Conservation (phyloP, 345 rosid species). For the Capsella bursapastoris region DNA sequence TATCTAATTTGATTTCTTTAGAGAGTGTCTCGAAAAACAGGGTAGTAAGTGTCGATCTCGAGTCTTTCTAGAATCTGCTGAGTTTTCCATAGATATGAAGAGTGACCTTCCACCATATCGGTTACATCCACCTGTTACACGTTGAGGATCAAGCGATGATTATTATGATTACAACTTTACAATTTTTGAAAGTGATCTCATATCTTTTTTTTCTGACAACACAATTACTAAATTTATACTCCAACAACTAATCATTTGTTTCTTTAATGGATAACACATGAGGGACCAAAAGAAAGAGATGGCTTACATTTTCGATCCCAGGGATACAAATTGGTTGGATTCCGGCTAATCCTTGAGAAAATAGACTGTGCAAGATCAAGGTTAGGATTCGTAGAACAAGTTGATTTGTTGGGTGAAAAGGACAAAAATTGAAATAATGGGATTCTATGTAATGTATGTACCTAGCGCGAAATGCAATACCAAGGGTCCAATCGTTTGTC, state of each 20-base stretch:
- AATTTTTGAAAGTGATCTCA: slow-evolving; percentile 27
- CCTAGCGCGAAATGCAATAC: slow-evolving; percentile 97
- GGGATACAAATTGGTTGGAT: slow-evolving; percentile 74
- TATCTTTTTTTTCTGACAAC: slow-evolving; percentile 5
- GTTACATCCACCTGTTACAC: slow-evolving; percentile 78
- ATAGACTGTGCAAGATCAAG: slow-evolving; percentile 55
- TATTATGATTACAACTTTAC: background rate
- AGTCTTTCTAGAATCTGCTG: slow-evolving; percentile 73
- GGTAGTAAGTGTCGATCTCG: slow-evolving; percentile 81
- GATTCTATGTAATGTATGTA: slow-evolving; percentile 39
- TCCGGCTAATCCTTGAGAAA: slow-evolving; percentile 94
- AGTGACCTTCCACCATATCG: slow-evolving; percentile 79
- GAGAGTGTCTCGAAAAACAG: slow-evolving; percentile 58
- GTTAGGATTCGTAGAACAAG: background rate
- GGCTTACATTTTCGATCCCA: slow-evolving; percentile 88
- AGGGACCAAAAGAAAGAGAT: slow-evolving; percentile 15
- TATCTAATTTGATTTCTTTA: slow-evolving; percentile 11
- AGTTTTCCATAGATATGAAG: slow-evolving; percentile 87
- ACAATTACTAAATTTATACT: slow-evolving; percentile 12
- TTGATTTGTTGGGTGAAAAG: slow-evolving; percentile 10
- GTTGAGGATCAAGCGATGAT: slow-evolving; percentile 9
- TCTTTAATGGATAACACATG: background rate
- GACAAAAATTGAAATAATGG: background rate
- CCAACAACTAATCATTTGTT: slow-evolving; percentile 6
- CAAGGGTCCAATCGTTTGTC: slow-evolving; percentile 91